Evolutionary conservation across 2,329 filamentous ascomycete genomes (phyloP), one percentile per base, ranked within the genome.

Genomic region (Malbranchea cinnamomea): DNA sequence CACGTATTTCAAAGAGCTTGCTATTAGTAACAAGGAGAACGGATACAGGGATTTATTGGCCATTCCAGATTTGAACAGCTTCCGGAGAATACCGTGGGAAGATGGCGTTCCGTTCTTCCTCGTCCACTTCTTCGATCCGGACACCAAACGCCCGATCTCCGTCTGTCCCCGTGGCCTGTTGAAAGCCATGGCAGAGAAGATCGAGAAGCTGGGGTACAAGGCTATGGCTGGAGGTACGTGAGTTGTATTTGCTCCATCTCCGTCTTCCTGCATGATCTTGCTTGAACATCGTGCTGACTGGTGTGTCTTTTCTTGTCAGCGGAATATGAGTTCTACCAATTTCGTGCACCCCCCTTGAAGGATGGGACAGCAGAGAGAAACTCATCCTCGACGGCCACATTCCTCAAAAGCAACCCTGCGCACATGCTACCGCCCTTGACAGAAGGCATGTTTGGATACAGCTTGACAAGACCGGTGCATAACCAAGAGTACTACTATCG

Each of bases 391-490:
- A 79, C 82, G 1, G 79, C 82, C 14, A 59, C 67, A 5, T 92
- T 80, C 52, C 68, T 91, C 21, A 67, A 71, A 45, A 61, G 76
- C 5, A 83, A 91, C 50, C 68, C 80, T 0, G 72, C 78, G 9
- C 62, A 76, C 28, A 55, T 72, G n/a, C 67, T 93, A 6, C 82
- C 82, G 0, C 64, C 78, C 14, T 60, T 94, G 29, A 92, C 85
- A 6, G 81, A 92, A 49, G 85, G 85, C 47, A 93, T 93, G 85
- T 93, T 93, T 46, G 85, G 84, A 35, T 94, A 94, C 62, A 89
- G 81, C 39, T 62, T 93, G 41, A 92, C 81, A 6, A 67, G 84
- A 13, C 80, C 85, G 0, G 71, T 85, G 2, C 82, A 91, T 48
- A 93, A 93, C 54, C 75, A 91, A 55, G 81, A 89, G 23, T 93